These are phyloP conservation scores for Penicillium sp. DNA, from an alignment of 2,329 filamentous ascomycete genomes.

Conservation along the genomic window DNA sequence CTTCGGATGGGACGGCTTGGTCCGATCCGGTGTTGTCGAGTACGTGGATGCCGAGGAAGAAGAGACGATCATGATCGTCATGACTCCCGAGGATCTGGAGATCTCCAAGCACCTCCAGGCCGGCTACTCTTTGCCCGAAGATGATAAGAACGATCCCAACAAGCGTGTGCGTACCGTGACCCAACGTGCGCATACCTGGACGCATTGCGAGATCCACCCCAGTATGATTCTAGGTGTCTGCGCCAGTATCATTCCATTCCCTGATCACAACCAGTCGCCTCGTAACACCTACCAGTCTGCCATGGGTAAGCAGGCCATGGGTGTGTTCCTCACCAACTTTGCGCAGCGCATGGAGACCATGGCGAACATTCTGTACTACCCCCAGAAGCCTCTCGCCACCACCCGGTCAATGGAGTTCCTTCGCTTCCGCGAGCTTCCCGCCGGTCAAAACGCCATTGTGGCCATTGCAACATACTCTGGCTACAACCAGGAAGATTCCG, in stretches of 20 bases:
- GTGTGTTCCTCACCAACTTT: conserved; percentile 97
- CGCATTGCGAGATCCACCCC: conserved; percentile 98
- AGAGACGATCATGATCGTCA: conserved; percentile 98
- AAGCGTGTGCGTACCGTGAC: conserved; percentile 86
- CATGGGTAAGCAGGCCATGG: conserved; percentile 99
- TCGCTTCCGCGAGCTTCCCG: conserved; percentile 95
- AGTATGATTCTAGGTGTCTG: conserved; percentile 99
- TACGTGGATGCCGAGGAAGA: conserved; percentile 98
- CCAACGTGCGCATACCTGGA: conserved; percentile 86
- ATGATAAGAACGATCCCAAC: conserved; percentile 72
- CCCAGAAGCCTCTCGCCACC: conserved; percentile 94
- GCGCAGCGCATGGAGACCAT: conserved; percentile 98
- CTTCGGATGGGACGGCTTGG: conserved; percentile 86
- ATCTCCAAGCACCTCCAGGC: conserved; percentile 70
- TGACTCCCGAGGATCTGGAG: conserved; percentile 95
- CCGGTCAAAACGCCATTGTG: conserved; percentile 97
- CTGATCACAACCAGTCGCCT: conserved; percentile 95
- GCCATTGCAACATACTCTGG: conserved; percentile 97
- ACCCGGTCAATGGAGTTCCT: conserved; percentile 98
- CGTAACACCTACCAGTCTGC: conserved; percentile 99
- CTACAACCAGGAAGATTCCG: conserved; percentile 99
- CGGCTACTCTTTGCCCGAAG: conserved; percentile 61
- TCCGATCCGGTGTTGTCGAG: conserved; percentile 83
- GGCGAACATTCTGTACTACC: conserved; percentile 98
- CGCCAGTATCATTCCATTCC: conserved; percentile 99